A percentile compares a stretch with the other conserved stretches of the same genome.
Evolutionary conservation across 2,329 filamentous ascomycete species (phyloP).

Genomic region (Aquanectria penicillioides): DNA sequence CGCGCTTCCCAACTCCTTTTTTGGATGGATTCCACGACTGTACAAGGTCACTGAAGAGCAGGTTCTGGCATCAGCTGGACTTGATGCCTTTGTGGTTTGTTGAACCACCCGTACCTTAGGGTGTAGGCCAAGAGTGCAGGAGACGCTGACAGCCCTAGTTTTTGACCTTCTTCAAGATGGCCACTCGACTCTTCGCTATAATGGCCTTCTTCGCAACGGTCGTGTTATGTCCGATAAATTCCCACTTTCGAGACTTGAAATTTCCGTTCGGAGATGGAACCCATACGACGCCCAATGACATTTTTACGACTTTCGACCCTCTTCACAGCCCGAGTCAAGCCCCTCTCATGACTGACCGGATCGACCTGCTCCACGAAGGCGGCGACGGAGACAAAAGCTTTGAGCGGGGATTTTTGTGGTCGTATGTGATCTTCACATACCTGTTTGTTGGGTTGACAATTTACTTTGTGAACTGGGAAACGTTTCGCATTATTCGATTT

Average conservation of each 20-base stretch:
- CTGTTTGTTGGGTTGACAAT: conserved; percentile 86
- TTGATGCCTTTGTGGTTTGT: conserved; percentile 91
- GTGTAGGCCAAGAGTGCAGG: no score
- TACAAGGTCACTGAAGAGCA: conserved; percentile 90
- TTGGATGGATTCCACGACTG: conserved; percentile 92
- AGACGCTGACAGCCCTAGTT: conserved; percentile 62
- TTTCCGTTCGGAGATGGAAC: conserved; percentile 1
- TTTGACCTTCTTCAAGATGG: conserved; percentile 94
- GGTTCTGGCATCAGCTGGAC: conserved; percentile 86
- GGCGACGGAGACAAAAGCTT: conserved; percentile 47
- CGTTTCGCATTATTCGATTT: conserved; percentile 83
- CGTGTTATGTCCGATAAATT: conserved; percentile 88
- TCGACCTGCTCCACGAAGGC: conserved; percentile 42
- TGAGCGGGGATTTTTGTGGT: conserved; percentile 76
- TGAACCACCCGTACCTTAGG: no score
- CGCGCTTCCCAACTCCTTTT: conserved; percentile 81
- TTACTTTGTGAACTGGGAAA: conserved; percentile 85
- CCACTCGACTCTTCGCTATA: conserved; percentile 81
- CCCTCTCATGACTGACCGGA: conserved; percentile 24
- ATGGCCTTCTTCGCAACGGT: conserved; percentile 84
- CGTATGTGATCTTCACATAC: conserved; percentile 94
- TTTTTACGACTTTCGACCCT: neutral
- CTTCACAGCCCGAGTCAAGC: conserved; percentile 25
- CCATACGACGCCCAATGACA: conserved; percentile 1
- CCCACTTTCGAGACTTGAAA: conserved; percentile 59